phyloP scores from a whole-genome alignment of 371 early-diverging fungal species.

The Rhizopus sp. region DNA sequence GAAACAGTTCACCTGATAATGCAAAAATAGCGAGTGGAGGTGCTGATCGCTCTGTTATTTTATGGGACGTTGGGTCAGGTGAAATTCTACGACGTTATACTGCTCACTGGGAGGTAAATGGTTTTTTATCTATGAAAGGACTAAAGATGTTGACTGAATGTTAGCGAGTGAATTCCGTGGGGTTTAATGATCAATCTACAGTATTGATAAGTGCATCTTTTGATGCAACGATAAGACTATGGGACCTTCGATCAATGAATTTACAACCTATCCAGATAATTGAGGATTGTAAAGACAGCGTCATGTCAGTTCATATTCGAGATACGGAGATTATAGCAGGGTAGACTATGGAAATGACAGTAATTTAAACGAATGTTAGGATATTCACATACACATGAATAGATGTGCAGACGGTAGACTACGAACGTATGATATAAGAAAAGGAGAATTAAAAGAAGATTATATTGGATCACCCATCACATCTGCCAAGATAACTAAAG shows the following conservation, averaged over 20 bases:
- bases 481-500: conserved; percentile 70
- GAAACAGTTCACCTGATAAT: conserved; percentile 74
- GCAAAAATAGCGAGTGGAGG: conserved; percentile 82
- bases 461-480: conserved; percentile 82
- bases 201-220: conserved; percentile 86
- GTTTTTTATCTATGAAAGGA: background rate
- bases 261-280: conserved; percentile 81
- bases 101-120: conserved; percentile 78
- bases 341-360: conserved; percentile 32
- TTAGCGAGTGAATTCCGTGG: conserved; percentile 81
- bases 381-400: conserved; percentile 1
- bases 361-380: background rate
- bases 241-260: conserved; percentile 81
- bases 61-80: conserved; percentile 89
- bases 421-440: conserved; percentile 84
- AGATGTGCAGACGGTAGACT: conserved; percentile 85
- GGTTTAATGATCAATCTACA: conserved; percentile 77
- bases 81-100: conserved; percentile 70
- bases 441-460: conserved; percentile 71
- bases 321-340: conserved; percentile 79
- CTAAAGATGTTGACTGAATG: background rate
- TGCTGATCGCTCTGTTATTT: conserved; percentile 75
- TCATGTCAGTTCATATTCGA: conserved; percentile 73
- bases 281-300: conserved; percentile 87
- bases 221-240: conserved; percentile 87